Evolutionary conservation across 805 yeast genomes (phyloP), one percentile per base, ranked within the genome.

Genomic region (Candida railenensis): DNA sequence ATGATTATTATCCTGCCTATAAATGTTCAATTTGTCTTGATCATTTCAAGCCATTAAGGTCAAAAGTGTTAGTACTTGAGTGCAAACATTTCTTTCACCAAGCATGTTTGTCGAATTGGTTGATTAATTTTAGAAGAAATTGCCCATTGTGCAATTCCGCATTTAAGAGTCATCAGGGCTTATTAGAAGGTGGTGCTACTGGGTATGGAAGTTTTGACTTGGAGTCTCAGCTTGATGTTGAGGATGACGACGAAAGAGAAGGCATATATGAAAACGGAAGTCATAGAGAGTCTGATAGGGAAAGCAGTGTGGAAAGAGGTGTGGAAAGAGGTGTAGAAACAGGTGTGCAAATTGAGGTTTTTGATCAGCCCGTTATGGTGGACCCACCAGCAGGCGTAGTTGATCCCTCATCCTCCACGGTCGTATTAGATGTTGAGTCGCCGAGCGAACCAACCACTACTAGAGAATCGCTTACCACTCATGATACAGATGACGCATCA

Each of bases 21-120:
- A 82, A 79, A 58, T 82, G 87, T 56, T 77, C 80, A 20, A 81
- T 82, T 20, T 82, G 87, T 53, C 68, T 82, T 37, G 85, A 77
- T 40, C 74, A 69, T 50, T 82, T 76, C 53, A 61, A 65, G 9
- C 74, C 76, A 14, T 71, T 79, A 28, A 66, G 63, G 46, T 68
- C 78, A 19, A 65, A 67, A 41, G 80, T 82, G 16, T 67, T 81
- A 63, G 66, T 74, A 19, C 66, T 82, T 42, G 82, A 81, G 5
- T 82, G 87, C 57, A 76, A 77, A 43, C 87, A 82, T 58, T 78
- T 81, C 50, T 82, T 74, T 62, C 87, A 82, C 56, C 75, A 74
- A 38, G 66, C 65, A 21, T 82, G 87, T 57, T 73, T 82, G 42
- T 67, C 81, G 20, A 79, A 78, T 48, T 82, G 87, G 87, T 69